phyloP scores from a whole-genome alignment of 2,329 filamentous ascomycete genomes.

The Ceratocystis huliohia region DNA sequence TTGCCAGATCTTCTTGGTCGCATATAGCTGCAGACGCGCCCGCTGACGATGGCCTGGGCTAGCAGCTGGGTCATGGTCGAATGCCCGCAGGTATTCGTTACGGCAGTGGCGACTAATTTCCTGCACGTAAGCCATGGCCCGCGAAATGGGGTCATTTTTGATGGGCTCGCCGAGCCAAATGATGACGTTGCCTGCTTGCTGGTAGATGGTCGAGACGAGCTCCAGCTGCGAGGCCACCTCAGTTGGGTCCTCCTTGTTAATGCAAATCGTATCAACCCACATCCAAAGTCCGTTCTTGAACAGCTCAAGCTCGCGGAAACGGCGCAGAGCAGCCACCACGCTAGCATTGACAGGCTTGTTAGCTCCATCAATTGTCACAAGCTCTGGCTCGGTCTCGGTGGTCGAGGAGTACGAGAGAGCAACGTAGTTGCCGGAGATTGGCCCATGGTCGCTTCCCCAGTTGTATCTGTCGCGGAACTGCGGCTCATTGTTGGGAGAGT shows the following conservation, averaged over 20 bases:
- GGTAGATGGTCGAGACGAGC: constrained; percentile 21
- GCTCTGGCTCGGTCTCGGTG: constrained; percentile 6
- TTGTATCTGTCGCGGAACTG: constrained; percentile 16
- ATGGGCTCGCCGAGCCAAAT: constrained; percentile 22
- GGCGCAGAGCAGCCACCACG: constrained; percentile 15
- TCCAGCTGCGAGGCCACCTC: constrained; percentile 21
- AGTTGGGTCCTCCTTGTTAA: constrained; percentile 21
- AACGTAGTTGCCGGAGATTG: constrained; percentile 20
- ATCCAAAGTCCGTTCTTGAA: constrained; percentile 22
- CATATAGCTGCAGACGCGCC: constrained; percentile 17
- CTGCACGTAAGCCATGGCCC: constrained; percentile 16
- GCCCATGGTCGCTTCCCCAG: constrained; percentile 18
- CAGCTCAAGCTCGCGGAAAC: constrained; percentile 18
- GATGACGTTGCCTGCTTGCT: constrained; percentile 20
- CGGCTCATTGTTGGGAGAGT: constrained; percentile 7
- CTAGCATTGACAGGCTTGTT: constrained; percentile 9
- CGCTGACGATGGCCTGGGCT: constrained; percentile 17
- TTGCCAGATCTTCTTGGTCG: constrained; percentile 17
- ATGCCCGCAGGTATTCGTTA: constrained; percentile 17
- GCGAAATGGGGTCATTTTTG: constrained; percentile 14
- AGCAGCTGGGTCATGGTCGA: constrained; percentile 15
- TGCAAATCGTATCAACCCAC: constrained; percentile 24
- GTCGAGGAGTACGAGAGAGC: constrained; percentile 13
- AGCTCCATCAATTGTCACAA: constrained; percentile 12
- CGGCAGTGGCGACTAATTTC: constrained; percentile 18